Conservation (phyloP, 768 basidiomycete genomes). For the Udeniomyces megalosporus region DNA sequence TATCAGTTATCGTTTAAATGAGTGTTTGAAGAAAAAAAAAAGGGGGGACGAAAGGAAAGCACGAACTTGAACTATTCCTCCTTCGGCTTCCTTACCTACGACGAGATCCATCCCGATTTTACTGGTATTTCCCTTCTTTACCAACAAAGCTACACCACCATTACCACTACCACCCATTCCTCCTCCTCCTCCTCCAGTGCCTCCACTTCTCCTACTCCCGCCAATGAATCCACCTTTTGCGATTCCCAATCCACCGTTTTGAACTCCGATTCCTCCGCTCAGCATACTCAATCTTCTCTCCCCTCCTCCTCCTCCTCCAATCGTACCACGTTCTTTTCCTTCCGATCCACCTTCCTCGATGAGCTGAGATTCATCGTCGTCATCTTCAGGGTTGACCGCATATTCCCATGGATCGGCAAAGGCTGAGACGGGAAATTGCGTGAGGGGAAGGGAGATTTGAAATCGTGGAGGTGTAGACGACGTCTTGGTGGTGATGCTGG, state of each 20-base stretch:
- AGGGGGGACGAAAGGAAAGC: background rate
- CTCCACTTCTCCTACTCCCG: conserved; percentile 69
- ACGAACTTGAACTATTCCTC: conserved; percentile 54
- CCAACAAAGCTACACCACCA: conserved; percentile 35
- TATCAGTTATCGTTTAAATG: conserved; percentile 24
- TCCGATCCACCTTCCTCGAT: conserved; percentile 25
- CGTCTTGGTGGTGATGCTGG: conserved; percentile 33
- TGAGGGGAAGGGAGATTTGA: conserved; percentile 59
- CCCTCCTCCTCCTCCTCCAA: conserved; percentile 36
- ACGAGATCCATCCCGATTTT: conserved; percentile 66
- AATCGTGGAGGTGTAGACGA: conserved; percentile 41
- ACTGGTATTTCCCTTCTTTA: conserved; percentile 33
- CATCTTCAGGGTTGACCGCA: conserved; percentile 61
- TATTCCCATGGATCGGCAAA: conserved; percentile 98
- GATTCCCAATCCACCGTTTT: conserved; percentile 27
- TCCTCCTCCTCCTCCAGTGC: conserved; percentile 62
- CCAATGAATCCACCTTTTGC: conserved; percentile 60
- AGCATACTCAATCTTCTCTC: conserved; percentile 20
- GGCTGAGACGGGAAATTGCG: conserved; percentile 65
- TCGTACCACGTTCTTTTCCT: conserved; percentile 36
- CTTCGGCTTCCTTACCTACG: conserved; percentile 59
- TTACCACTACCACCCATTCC: conserved; percentile 41
- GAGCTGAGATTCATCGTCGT: conserved; percentile 33
- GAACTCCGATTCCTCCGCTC: conserved; percentile 3
- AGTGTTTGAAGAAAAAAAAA: background rate